Base-by-base conservation (phyloP, 1,284 basidiomycete genomes). In the Ceratobasidium sp. region DNA sequence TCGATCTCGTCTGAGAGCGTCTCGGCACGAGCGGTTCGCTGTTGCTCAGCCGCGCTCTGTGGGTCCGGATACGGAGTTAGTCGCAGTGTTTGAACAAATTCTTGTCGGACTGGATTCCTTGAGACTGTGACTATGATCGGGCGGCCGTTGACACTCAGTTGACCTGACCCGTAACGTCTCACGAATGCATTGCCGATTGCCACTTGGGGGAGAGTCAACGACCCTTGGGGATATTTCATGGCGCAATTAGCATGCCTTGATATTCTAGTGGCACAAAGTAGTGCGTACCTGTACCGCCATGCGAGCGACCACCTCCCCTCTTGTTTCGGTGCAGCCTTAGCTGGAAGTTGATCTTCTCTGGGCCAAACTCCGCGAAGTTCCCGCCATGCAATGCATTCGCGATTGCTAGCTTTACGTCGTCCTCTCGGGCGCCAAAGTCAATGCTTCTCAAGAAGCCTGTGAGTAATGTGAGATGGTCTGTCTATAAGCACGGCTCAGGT, bases 41-140 rank as follows among this genome's bases (percentile, higher is more conserved):
- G 81, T 52, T 84, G 86, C 67, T 86, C 83, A 78, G 87, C 85
- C 71, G 88, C 89, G 0, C 87, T 83, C 28, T 86, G 73, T 2
- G 86, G 87, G 76, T 87, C 82, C 16, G 83, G 76, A 76, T 85
- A 89, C 0, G 87, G 86, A 5, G 89, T 87, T 11, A 80, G 80
- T 26, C 75, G 79, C 28, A 88, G 81, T 41, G 77, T 80, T 61
- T 86, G 82, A 32, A 89, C 57, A 6, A 85, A 79, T 7, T 84
- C 81, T 1, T 47, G 49, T 0, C 82, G 80, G 0, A 82, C 77
- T 0, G 64, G 49, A 9, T 76, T 78, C 4, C 78, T 81, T 74
- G 86, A 85, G 14, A 14, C 44, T 2, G 78, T 73, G 74, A 89
- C 87, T 2, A 75, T 76, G 43, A 88, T 80, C 1, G 50, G 75